phyloP scores from a whole-genome alignment of 768 basidiomycete genomes.

The Leccinellum luteum region DNA sequence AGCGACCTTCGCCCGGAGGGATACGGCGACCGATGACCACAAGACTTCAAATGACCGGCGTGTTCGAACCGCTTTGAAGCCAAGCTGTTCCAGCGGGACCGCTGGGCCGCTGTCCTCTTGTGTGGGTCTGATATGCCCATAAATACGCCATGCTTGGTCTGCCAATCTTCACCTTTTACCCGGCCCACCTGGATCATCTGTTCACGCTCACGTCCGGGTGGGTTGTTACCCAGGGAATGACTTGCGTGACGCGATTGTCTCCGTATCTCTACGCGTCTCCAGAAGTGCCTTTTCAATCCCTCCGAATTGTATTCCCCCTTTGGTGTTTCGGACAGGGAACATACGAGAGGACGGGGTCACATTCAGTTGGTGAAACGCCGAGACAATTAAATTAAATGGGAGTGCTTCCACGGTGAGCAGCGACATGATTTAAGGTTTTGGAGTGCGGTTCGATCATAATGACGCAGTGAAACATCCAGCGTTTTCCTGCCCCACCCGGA shows the following conservation, averaged over 20 bases:
- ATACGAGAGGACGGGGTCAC: not conserved
- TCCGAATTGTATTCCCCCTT: not conserved
- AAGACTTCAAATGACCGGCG: too few relatives aligned
- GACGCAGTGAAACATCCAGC: not conserved
- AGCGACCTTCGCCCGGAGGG: not conserved
- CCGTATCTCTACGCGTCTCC: not conserved
- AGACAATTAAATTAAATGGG: not conserved
- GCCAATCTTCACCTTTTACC: not conserved
- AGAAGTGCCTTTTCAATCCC: not conserved
- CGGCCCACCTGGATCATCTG: not conserved
- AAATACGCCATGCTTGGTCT: too few relatives aligned
- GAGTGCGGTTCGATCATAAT: too few relatives aligned
- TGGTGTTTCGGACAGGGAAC: not conserved
- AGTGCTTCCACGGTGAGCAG: not conserved
- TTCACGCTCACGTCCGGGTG: not conserved
- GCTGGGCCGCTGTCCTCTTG: not conserved
- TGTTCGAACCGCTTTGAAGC: too few relatives aligned
- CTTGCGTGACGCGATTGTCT: not conserved
- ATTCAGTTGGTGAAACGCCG: not conserved
- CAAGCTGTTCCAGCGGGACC: not conserved
- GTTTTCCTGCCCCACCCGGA: too few relatives aligned
- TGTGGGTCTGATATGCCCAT: too few relatives aligned
- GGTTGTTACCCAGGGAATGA: not conserved
- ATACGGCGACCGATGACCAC: not conserved
- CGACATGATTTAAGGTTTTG: too few relatives aligned